Evolutionary conservation across 2,329 filamentous ascomycete species (phyloP), one percentile per base, ranked within the genome.

Genomic region (Gaeumannomyces sp.): DNA sequence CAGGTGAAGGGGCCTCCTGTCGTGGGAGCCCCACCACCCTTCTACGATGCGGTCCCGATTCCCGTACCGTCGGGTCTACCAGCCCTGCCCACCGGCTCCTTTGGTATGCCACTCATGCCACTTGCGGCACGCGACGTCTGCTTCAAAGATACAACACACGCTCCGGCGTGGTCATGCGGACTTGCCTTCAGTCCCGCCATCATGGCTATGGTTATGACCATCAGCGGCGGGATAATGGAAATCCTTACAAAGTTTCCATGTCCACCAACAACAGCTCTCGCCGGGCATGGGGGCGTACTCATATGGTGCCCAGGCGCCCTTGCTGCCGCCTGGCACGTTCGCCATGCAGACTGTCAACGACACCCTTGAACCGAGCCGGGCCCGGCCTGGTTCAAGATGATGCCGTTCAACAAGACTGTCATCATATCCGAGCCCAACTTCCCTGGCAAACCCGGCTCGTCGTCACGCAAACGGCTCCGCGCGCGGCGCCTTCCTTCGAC

Each of bases 91-190:
- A 81, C 79, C 3, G 89, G 89, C 2, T 78, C 75, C 0, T 91
- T 77, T 68, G 75, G 76, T 28, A 73, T 91, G n/a, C 83, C 85
- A 4, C 75, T 86, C 5, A 76, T 80, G 60, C 76, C 81, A 3
- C 80, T 79, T 64, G 78, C 80, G 64, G 76, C 78, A 2, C 81
- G 84, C 22, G 80, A 78, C 57, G 78, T 80, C 0, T 91, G 89
- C 71, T 79, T 91, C 66, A 78, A 79, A 38, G 79, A 88, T 65
- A 77, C 80, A 0, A 78, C 73, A 0, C 82, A 87, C 69, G 76
- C 79, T n/a, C 73, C 79, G 62, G 83, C 87, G 0, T 91, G 89
- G 89, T 84, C 79, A 66, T 91, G 89, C 72, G 79, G 83, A 1
- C 77, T 78, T 60, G 75, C 76, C 7, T 75, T 79, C 59, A 80